Evolutionary conservation across 2,329 filamentous ascomycete genomes (phyloP), one percentile per base, ranked within the genome.

Genomic region (Chaetomiaceae sp.): DNA sequence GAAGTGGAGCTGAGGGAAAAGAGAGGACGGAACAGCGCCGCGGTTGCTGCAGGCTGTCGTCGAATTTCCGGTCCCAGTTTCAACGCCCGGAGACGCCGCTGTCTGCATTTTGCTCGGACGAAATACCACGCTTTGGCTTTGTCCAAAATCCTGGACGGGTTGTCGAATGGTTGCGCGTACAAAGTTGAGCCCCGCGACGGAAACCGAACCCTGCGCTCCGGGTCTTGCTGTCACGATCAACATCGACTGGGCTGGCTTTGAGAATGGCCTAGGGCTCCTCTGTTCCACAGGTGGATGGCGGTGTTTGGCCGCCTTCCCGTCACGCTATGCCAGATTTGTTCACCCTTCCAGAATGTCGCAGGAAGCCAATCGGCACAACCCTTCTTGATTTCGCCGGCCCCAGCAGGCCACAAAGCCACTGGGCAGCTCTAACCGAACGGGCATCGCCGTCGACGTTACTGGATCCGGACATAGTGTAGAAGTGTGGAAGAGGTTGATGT

Each of bases 171-270:
- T 29, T 30, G 27, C 36, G n/a, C n/a, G n/a, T n/a, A n/a, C n/a
- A n/a, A 41, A 34, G 9, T 43, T 33, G 43, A 42, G 32, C 47
- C 16, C 32, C 37, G 36, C 45, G 25, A 44, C 48, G 48, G 51
- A 56, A 48, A 34, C 25, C 52, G 41, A 29, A 37, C 27, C 55
- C 38, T 54, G 5, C 45, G 29, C 27, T 51, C 54, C 51, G 51
- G 48, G 27, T 27, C 27, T 46, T 27, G 36, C 33, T 16, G 45
- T 34, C 45, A 29, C 48, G 53, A 55, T 49, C 49, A 38, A 48
- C 54, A 25, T 27, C 5, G 14, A 27, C 33, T 20, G 23, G 42
- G 32, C 42, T 20, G n/a, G 41, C 30, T 54, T 47, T 48, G 43
- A 38, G 42, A 45, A 44, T 48, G 41, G 41, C 25, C 27, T 20